Conservation (phyloP, 176 grass and related monocot genomes). For the Phoenix roebelenii region DNA sequence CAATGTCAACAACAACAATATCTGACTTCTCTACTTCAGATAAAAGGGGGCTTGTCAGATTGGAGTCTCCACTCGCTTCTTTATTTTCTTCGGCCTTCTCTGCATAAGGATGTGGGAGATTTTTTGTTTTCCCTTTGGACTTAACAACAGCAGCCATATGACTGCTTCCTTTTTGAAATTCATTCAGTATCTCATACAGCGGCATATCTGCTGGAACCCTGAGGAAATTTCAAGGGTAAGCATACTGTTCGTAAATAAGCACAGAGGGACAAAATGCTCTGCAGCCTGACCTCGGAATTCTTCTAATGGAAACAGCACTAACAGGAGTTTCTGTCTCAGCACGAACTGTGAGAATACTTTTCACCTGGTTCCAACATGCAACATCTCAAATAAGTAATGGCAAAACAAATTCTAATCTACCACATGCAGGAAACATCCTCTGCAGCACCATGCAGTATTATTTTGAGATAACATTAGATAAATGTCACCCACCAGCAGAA, state of each 20-base stretch:
- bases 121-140: conserved; percentile 47
- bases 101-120: conserved; percentile 15
- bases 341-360: conserved; percentile 99
- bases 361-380: conserved; percentile 54
- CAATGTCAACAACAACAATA: conserved; percentile 66
- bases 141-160: conserved; percentile 99
- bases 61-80: conserved; percentile 22
- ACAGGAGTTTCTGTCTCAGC: conserved; percentile 99
- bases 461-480: no score
- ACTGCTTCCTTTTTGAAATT: conserved; percentile 99
- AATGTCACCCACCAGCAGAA: conserved; percentile 58
- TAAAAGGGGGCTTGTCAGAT: conserved; percentile 52
- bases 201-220: conserved; percentile 99
- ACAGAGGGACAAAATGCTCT: conserved; percentile 13
- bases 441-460: no score
- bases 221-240: conserved; percentile 20
- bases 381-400: conserved; percentile 16
- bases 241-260: not conserved
- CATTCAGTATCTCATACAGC: conserved; percentile 97
- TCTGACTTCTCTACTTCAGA: conserved; percentile 46
- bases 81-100: conserved; percentile 38
- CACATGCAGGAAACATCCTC: no score
- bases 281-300: conserved; percentile 69
- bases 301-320: conserved; percentile 96
- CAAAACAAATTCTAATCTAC: no score